Base-by-base conservation (phyloP, 2,329 filamentous ascomycete genomes). In the Karstenula rhodostoma region DNA sequence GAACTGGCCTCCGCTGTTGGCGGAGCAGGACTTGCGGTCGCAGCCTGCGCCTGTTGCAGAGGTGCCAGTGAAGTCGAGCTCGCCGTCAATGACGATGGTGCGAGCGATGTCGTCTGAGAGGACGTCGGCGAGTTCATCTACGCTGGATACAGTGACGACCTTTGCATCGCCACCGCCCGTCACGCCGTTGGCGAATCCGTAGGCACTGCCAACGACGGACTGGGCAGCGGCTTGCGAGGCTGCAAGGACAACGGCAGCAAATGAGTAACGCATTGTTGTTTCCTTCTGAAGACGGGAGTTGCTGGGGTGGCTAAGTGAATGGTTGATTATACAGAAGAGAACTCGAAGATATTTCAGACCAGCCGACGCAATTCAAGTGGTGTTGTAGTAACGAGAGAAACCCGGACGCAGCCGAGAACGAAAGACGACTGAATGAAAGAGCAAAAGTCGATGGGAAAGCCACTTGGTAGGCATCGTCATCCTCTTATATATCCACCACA, bases 21-120 rank as follows among this genome's bases (percentile, higher is more conserved):
- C 60, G 35, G 60, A 65, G 61, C 68, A 71, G 12, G 50, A 58
- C 17, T 61, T 66, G 32, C 66, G 61, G 49, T 71, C 64, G 53
- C 67, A 71, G 46, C 68, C 67, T 23, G 67, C 50, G n/a, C 63
- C 68, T 0, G 66, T 66, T 0, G 63, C 59, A 5, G 59, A 65
- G 29, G 66, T 68, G 5, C 69, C 72, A 1, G 65, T 69, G 49
- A 75, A 75, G 52, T 75, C 67, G 13, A 68, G 69, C 23, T 63
- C 57, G 56, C 71, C 63, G 33, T 57, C 64, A 46, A 72, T 63
- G 7, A 72, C 53, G 27, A 73, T 69, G 6, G 67, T 64, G 5
- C 69, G 67, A 9, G 64, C 60, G 2, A 53, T 58, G 19, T 70
- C 66, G 23, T 72, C 68, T 3, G 65, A 57, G 1, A 73, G 68